These are phyloP conservation scores for Wallacemonas rigidus DNA, from an alignment of 208 protist species.

Conservation along the genomic window DNA sequence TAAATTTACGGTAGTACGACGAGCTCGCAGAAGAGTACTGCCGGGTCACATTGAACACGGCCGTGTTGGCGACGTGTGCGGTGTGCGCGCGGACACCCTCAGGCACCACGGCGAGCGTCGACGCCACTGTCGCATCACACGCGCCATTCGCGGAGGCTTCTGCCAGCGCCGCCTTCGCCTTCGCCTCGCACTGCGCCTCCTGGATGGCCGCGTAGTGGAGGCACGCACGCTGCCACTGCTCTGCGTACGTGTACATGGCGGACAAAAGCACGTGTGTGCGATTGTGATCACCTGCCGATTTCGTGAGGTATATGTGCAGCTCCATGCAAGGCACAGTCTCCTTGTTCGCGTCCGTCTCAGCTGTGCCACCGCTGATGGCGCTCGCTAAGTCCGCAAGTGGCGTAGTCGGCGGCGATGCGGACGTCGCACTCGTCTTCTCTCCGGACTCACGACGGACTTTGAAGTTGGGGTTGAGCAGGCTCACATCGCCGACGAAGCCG, in stretches of 20 bases:
- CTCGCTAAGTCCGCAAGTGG: too few relatives aligned
- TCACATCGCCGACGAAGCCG: conserved; percentile 41
- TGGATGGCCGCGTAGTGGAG: conserved; percentile 28
- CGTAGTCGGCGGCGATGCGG: too few relatives aligned
- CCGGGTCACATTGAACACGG: conserved; percentile 3
- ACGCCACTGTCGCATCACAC: neutral
- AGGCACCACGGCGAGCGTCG: neutral
- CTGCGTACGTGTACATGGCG: conserved; percentile 41
- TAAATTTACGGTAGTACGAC: conserved; percentile 14
- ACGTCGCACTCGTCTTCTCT: too few relatives aligned
- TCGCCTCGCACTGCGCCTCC: conserved; percentile 11
- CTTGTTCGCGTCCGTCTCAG: too few relatives aligned
- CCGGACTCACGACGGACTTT: neutral
- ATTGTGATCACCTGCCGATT: conserved; percentile 56
- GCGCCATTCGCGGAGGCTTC: neutral
- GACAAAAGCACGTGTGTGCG: conserved; percentile 38
- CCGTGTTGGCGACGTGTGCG: neutral
- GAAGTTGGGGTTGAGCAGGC: conserved; percentile 9
- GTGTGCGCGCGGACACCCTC: neutral
- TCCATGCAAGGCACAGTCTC: conserved; percentile 10
- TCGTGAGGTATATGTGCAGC: conserved; percentile 43
- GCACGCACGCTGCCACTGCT: conserved; percentile 56
- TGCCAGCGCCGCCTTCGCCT: neutral
- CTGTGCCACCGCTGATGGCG: too few relatives aligned
- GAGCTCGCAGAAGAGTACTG: conserved; percentile 1